Evolutionary conservation across 305 asterid species (phyloP).

Genomic region (Vinca major): DNA sequence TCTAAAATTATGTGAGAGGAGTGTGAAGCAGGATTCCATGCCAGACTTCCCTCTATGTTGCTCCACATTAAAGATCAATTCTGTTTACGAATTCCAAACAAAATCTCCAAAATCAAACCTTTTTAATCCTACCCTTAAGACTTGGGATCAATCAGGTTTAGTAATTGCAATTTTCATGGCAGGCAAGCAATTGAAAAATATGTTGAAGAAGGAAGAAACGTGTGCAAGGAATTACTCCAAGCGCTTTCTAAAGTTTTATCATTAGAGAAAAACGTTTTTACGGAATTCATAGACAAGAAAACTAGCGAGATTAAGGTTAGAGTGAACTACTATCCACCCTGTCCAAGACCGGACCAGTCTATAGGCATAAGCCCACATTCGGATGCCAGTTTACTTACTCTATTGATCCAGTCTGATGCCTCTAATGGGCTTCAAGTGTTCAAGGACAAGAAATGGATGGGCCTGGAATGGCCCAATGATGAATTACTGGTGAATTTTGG

Average conservation of each 20-base stretch:
- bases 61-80: too few relatives aligned
- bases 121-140: too few relatives aligned
- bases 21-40: too few relatives aligned
- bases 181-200: slow-evolving; percentile 28
- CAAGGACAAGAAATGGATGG: slow-evolving; percentile 22
- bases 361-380: slow-evolving; percentile 27
- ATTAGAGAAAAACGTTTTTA: slow-evolving; percentile 14
- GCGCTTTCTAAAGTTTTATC: slow-evolving; percentile 23
- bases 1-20: too few relatives aligned
- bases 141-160: too few relatives aligned
- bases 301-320: slow-evolving; percentile 28
- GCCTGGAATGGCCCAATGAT: slow-evolving; percentile 28
- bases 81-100: too few relatives aligned
- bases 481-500: slow-evolving; percentile 27
- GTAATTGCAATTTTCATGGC: neutral
- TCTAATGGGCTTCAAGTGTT: slow-evolving; percentile 31
- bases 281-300: slow-evolving; percentile 16
- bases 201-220: slow-evolving; percentile 19
- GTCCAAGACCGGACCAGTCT: slow-evolving; percentile 27
- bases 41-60: too few relatives aligned
- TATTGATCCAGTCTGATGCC: slow-evolving; percentile 26
- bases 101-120: too few relatives aligned
- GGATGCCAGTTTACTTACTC: slow-evolving; percentile 25
- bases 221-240: slow-evolving; percentile 20
- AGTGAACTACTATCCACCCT: slow-evolving; percentile 30